Evolutionary conservation across 2,329 filamentous ascomycete species (phyloP), one percentile per base, ranked within the genome.

Genomic region (Mycogone perniciosa): DNA sequence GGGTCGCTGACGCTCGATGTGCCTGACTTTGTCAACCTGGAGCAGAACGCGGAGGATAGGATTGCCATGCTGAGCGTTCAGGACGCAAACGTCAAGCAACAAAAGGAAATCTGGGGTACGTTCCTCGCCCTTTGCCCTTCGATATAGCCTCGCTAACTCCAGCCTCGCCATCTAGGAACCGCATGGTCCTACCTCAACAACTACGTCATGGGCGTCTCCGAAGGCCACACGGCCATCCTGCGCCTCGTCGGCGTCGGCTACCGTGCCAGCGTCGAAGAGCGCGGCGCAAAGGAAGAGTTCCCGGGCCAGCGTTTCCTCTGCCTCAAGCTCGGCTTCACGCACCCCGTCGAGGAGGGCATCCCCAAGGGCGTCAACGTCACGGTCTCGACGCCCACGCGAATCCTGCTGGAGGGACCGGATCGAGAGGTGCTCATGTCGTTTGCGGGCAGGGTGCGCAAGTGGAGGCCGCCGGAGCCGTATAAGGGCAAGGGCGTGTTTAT

Each of bases 401-500:
- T 99, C 59, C 72, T 99, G 60, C 73, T 99, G 37, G 90, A 99
- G 73, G 90, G 93, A 7, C 79, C 85, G 47, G 82, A 97, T 67
- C 90, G 89, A 66, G 85, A 95, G 70, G 79, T 85, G 44, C 83
- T 99, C 56, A 93, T 90, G 79, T 84, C 87, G 52, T 96, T 97
- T 69, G 93, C 93, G 13, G 93, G 93, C 1, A 76, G 85, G 60
- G 95, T 99, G 59, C 79, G 89, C 61, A 80, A 76, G 70, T 97
- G 92, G 92, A 85, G 93, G 66, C 81, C 80, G 57, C 93, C 93
- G 31, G 93, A 99, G 74, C 93, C 93, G 58, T 99, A 99, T 73
- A 99, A 99, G 82, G 93, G 93, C 59, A 97, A 99, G 82, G 93
- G 93, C 62, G 95, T 99, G 61, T 99, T 97, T 68, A 85, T 99